These are phyloP conservation scores for Cinchona pubescens DNA, from an alignment of 257 asterid species.

Conservation along the genomic window DNA sequence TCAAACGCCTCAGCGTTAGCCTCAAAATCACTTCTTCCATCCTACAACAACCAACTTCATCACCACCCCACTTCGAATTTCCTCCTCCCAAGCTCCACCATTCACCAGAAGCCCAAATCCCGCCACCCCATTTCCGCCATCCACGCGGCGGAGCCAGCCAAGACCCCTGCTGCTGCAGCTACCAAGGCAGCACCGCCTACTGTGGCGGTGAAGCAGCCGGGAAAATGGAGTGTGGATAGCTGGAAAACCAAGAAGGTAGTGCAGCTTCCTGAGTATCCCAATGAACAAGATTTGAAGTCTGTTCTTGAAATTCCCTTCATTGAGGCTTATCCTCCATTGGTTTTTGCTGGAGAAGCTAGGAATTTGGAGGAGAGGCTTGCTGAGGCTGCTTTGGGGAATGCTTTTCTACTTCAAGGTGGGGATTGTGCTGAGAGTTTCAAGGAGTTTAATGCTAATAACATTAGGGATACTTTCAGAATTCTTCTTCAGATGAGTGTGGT, in stretches of 20 bases:
- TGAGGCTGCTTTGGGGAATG: conserved; percentile 75
- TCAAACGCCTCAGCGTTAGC: conserved; percentile 50
- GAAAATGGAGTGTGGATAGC: conserved; percentile 51
- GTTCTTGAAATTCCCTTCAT: conserved; percentile 55
- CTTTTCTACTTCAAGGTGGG: conserved; percentile 83
- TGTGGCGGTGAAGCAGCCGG: conserved; percentile 19
- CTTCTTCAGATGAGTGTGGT: conserved; percentile 81
- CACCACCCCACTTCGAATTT: conserved; percentile 17
- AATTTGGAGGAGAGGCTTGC: conserved; percentile 74
- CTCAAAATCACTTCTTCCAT: conserved; percentile 44
- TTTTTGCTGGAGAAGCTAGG: conserved; percentile 85
- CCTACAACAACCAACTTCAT: conserved; percentile 33
- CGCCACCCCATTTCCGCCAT: conserved; percentile 60
- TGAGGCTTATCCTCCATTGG: conserved; percentile 71
- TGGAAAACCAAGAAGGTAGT: conserved; percentile 74
- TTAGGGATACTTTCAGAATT: conserved; percentile 75
- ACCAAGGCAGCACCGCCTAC: conserved; percentile 23
- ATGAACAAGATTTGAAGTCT: conserved; percentile 50
- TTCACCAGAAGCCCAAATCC: conserved; percentile 23
- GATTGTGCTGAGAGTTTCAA: conserved; percentile 87
- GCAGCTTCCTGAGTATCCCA: conserved; percentile 80
- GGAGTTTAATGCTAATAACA: conserved; percentile 73
- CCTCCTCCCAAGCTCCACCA: conserved; percentile 24
- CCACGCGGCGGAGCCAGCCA: conserved; percentile 70
- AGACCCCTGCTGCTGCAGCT: conserved; percentile 36